These are phyloP conservation scores for Sporormia fimetaria DNA, from an alignment of 495 filamentous ascomycete species.

Conservation along the genomic window DNA sequence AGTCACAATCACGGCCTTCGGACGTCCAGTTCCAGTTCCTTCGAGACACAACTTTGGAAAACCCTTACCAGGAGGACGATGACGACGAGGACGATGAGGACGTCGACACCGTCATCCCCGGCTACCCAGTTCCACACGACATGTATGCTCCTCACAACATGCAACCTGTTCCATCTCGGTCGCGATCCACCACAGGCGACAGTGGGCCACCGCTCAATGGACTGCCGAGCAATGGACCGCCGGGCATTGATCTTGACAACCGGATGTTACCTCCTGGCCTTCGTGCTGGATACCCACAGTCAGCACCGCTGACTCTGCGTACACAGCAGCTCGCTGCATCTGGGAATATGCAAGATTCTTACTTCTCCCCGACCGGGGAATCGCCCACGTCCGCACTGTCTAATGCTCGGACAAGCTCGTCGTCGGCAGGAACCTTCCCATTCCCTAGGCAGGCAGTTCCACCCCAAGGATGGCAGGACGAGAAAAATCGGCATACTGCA, in stretches of 20 bases:
- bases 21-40: slow-evolving; percentile 74
- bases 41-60: slow-evolving; percentile 54
- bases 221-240: slow-evolving; percentile 47
- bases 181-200: slow-evolving; percentile 67
- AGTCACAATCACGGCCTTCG: slow-evolving; percentile 46
- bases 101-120: slow-evolving; percentile 31
- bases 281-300: slow-evolving; percentile 44
- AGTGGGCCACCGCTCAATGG: slow-evolving; percentile 44
- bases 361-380: slow-evolving; percentile 81
- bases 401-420: slow-evolving; percentile 57
- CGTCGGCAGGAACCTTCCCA: slow-evolving; percentile 49
- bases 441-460: slow-evolving; percentile 69
- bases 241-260: slow-evolving; percentile 36
- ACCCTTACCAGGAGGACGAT: slow-evolving; percentile 72
- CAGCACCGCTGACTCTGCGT: slow-evolving; percentile 53
- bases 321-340: slow-evolving; percentile 47
- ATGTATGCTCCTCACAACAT: slow-evolving; percentile 41
- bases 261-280: slow-evolving; percentile 55
- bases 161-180: slow-evolving; percentile 68
- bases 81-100: slow-evolving; percentile 45
- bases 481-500: slow-evolving; percentile 70
- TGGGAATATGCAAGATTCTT: slow-evolving; percentile 51
- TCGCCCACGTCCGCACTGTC: slow-evolving; percentile 59
- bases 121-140: slow-evolving; percentile 19
- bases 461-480: slow-evolving; percentile 46